These are phyloP conservation scores for Grammothele lineata DNA, from an alignment of 768 basidiomycete species.

Conservation along the genomic window DNA sequence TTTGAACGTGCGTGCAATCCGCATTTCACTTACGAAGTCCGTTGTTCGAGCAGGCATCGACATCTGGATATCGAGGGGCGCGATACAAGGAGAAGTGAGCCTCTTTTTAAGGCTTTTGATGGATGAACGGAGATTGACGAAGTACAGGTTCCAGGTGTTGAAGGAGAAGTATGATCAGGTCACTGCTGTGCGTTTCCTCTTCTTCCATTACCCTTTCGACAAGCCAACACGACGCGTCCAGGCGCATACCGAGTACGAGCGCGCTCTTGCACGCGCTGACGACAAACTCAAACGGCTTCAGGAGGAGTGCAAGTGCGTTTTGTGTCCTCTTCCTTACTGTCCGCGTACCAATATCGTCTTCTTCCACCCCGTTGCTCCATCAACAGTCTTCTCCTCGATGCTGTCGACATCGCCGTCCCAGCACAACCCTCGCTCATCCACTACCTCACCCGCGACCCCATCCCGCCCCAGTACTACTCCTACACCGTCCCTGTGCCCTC, in stretches of 20 bases:
- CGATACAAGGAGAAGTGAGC: slow-evolving; percentile 21
- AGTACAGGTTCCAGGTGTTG: slow-evolving; percentile 16
- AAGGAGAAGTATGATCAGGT: slow-evolving; percentile 19
- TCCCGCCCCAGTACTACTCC: slow-evolving; percentile 24
- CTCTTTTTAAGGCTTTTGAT: no score
- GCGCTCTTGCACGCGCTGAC: slow-evolving; percentile 21
- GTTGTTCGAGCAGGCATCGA: not conserved
- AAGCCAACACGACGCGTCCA: not conserved
- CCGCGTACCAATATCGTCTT: not conserved
- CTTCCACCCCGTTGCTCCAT: not conserved
- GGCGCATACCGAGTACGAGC: slow-evolving; percentile 21
- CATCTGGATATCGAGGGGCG: slow-evolving; percentile 5
- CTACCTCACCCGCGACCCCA: slow-evolving; percentile 24
- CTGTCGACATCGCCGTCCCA: slow-evolving; percentile 27
- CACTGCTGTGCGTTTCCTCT: slow-evolving; percentile 6
- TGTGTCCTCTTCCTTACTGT: not conserved
- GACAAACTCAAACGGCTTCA: slow-evolving; percentile 23
- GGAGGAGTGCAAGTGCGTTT: slow-evolving; percentile 28
- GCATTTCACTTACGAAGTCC: not conserved
- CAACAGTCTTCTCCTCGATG: slow-evolving; percentile 28
- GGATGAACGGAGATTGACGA: not conserved
- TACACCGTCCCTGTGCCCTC: slow-evolving; percentile 16
- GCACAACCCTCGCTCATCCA: slow-evolving; percentile 24
- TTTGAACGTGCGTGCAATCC: not conserved
- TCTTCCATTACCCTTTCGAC: not conserved